Percentiles rank a stretch among this genome's conserved stretches.
These are phyloP conservation scores for Sclerotinia sclerotiorum DNA, from an alignment of 2,329 filamentous ascomycete species.

Conservation along the genomic window DNA sequence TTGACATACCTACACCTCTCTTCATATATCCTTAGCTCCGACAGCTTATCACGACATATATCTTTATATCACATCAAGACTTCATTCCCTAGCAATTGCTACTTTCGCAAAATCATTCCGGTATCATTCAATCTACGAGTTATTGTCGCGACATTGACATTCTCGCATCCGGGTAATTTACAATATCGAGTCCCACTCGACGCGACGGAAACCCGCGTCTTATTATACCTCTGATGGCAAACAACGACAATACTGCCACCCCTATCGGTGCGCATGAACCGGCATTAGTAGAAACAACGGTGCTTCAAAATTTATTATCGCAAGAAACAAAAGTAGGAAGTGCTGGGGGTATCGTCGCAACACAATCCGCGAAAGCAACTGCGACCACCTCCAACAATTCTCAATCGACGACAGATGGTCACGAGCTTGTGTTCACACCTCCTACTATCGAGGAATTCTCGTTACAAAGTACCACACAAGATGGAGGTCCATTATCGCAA, in stretches of 20 bases:
- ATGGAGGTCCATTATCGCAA: conserved; percentile 51
- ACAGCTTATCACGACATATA: background rate
- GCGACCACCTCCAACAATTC: conserved; percentile 45
- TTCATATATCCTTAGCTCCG: background rate
- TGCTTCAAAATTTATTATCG: conserved; percentile 19
- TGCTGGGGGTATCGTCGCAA: background rate
- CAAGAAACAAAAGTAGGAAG: background rate
- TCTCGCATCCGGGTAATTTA: conserved; percentile 27
- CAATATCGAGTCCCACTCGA: conserved; percentile 26
- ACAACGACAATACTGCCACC: conserved; percentile 32
- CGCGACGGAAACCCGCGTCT: conserved; percentile 34
- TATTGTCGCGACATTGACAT: conserved; percentile 24
- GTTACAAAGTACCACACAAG: conserved; percentile 46
- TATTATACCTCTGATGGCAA: conserved; percentile 27
- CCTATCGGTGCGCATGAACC: conserved; percentile 23
- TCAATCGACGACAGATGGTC: conserved; percentile 47
- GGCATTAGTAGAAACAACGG: conserved; percentile 9
- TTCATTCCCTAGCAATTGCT: conserved; percentile 37
- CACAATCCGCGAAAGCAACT: conserved; percentile 18
- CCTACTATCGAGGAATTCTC: conserved; percentile 41
- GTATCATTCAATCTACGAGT: conserved; percentile 27
- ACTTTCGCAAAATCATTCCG: conserved; percentile 32
- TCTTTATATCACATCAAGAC: conserved; percentile 28
- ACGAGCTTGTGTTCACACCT: conserved; percentile 44
- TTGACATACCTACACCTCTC: background rate